Evolutionary conservation across 2,329 filamentous ascomycete genomes (phyloP), one percentile per base, ranked within the genome.

Genomic region (Hymenoscyphus repandus): DNA sequence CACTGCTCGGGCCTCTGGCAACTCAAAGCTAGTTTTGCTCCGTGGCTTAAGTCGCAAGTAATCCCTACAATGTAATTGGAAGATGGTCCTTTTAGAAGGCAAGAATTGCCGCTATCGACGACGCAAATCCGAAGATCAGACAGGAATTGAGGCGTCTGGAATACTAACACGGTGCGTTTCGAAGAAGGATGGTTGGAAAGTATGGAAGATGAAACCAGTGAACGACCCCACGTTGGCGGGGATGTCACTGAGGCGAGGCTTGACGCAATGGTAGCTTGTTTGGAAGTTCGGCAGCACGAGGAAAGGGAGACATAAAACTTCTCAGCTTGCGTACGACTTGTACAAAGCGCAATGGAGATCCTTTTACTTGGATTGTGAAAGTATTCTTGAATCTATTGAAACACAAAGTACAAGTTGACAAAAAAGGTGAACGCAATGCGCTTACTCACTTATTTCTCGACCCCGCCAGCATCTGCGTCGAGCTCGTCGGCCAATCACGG

Each of bases 381-480:
- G 34, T 13, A 13, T 37, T 13, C 12, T 37, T 17, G 34, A 10
- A 37, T 37, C 4, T 17, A 13, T 13, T 37, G 34, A 17, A 37
- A 4, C 12, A 10, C 12, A 37, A 37, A 37, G 34, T 5, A 37
- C 20, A 32, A n/a, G 42, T 52, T 38, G n/a, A 43, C 27, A 41
- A 47, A 30, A 13, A 50, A 27, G 22, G 7, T 4, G 22, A 12
- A 49, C 52, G 56, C 54, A 54, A 40, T 51, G 17, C 54, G 56
- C 53, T 58, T 58, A 57, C 47, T 58, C 54, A 58, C 46, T 7
- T 49, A 27, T 31, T 32, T 49, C 17, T 10, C 32, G 37, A 39
- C 34, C 13, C 30, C 47, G 42, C 32, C 27, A 37, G 41, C 41
- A 52, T 45, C 37, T 27, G 20, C 27, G n/a, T 11, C n/a, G 4